Evolutionary conservation across 495 filamentous ascomycete species (phyloP).

Genomic region (Aeminium ludgeri): DNA sequence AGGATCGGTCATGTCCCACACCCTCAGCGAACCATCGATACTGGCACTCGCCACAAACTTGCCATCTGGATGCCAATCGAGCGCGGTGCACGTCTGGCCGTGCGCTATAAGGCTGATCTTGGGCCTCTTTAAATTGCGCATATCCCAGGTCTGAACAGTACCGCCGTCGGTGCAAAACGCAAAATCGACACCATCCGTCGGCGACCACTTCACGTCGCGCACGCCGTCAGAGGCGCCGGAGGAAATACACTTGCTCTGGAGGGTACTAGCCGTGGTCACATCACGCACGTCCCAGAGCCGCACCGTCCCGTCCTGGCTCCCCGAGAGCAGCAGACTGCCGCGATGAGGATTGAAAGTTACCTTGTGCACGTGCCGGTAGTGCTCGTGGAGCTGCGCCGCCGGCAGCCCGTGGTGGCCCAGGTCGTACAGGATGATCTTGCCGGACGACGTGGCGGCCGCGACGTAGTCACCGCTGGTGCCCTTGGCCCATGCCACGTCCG

Average conservation of each 20-base stretch:
- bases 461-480: constrained; percentile 46
- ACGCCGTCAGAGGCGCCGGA: constrained; percentile 59
- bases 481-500: constrained; percentile 75
- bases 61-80: constrained; percentile 95
- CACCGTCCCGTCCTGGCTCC: constrained; percentile 81
- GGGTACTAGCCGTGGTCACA: constrained; percentile 34
- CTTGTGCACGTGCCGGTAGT: constrained; percentile 79
- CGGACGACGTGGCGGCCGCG: constrained; percentile 70
- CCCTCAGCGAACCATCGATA: constrained; percentile 63
- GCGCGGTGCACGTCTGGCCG: constrained; percentile 55
- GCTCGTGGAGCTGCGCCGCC: constrained; percentile 63
- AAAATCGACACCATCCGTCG: constrained; percentile 67
- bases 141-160: constrained; percentile 55
- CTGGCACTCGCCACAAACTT: constrained; percentile 76
- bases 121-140: constrained; percentile 39
- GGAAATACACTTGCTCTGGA: constrained; percentile 39
- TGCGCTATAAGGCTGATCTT: constrained; percentile 70
- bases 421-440: constrained; percentile 78
- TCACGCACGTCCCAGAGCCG: constrained; percentile 61
- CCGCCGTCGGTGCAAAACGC: constrained; percentile 82
- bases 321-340: constrained; percentile 63
- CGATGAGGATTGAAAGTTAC: constrained; percentile 77
- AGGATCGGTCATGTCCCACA: constrained; percentile 51
- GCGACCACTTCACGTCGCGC: constrained; percentile 78
- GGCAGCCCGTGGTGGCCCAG: constrained; percentile 57